Evolutionary conservation across 345 rosid species (phyloP).

Genomic region (Murraya paniculata): DNA sequence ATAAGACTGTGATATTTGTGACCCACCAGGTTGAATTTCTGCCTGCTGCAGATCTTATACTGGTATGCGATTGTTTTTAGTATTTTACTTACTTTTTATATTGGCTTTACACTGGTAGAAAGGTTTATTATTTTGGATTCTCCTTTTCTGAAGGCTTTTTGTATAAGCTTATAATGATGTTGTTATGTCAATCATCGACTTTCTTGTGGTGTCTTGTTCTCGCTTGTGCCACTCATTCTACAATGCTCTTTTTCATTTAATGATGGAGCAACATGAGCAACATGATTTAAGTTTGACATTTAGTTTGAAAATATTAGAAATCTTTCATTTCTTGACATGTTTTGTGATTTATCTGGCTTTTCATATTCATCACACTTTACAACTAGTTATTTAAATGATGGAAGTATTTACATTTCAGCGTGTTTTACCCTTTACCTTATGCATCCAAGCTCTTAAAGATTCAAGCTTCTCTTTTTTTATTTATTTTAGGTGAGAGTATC

Average conservation of each 20-base stretch:
- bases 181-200: neutral
- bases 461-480: neutral
- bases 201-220: slow-evolving; percentile 1
- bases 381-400: neutral
- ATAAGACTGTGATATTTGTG: slow-evolving; percentile 88
- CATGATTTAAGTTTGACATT: neutral
- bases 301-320: neutral
- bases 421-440: neutral
- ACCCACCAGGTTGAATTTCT: slow-evolving; percentile 99
- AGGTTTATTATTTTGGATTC: neutral
- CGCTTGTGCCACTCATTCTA: neutral
- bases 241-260: neutral
- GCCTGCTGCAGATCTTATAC: slow-evolving; percentile 87
- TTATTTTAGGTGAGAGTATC: neutral
- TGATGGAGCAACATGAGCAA: neutral
- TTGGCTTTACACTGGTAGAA: neutral
- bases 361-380: neutral
- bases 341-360: neutral
- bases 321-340: neutral
- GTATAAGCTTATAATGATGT: neutral
- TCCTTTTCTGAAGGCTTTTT: neutral
- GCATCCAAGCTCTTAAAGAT: neutral
- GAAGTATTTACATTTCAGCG: neutral
- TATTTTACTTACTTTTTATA: slow-evolving; percentile 19
- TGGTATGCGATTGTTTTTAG: slow-evolving; percentile 56